phyloP scores from a whole-genome alignment of 2,329 filamentous ascomycete genomes.

The Endocalyx cinctus region DNA sequence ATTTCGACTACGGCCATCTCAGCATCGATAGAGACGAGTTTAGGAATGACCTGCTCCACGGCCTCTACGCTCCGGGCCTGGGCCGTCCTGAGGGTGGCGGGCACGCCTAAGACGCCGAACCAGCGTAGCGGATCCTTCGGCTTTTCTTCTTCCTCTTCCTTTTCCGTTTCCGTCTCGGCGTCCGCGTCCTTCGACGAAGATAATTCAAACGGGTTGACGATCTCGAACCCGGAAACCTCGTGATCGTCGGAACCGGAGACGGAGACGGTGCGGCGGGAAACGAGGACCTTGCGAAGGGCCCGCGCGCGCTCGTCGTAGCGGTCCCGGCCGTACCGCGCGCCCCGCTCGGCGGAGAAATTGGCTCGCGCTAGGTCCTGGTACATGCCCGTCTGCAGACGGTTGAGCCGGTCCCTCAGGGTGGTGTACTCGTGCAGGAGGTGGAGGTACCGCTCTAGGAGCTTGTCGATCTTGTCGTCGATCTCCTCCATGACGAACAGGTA shows the following conservation, averaged over 20 bases:
- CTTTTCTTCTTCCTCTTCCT: conserved; percentile 12
- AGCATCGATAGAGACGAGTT: conserved; percentile 51
- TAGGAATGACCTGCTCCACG: conserved; percentile 54
- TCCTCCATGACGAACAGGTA: too few relatives aligned
- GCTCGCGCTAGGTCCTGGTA: conserved; percentile 64
- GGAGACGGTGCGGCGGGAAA: conserved; percentile 7
- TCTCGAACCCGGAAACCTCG: conserved; percentile 17
- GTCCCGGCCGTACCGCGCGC: conserved; percentile 62
- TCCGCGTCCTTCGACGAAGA: conserved; percentile 1
- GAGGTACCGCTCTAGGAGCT: conserved; percentile 62
- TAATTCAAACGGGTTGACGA: conserved; percentile 8
- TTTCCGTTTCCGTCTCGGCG: conserved; percentile 2
- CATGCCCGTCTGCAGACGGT: conserved; percentile 49
- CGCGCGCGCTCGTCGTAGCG: conserved; percentile 72
- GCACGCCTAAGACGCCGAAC: conserved; percentile 52
- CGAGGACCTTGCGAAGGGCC: conserved; percentile 44
- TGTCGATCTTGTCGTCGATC: conserved; percentile 54
- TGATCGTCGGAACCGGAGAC: conserved; percentile 1
- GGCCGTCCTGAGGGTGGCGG: conserved; percentile 49
- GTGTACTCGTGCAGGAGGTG: conserved; percentile 63
- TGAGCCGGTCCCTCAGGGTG: conserved; percentile 49
- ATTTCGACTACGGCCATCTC: conserved; percentile 64
- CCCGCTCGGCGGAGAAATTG: conserved; percentile 64
- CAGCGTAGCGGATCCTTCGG: conserved; percentile 52
- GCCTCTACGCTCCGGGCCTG: conserved; percentile 54